These are phyloP conservation scores for Solanum verrucosum DNA, from an alignment of 257 asterid genomes.

Conservation along the genomic window DNA sequence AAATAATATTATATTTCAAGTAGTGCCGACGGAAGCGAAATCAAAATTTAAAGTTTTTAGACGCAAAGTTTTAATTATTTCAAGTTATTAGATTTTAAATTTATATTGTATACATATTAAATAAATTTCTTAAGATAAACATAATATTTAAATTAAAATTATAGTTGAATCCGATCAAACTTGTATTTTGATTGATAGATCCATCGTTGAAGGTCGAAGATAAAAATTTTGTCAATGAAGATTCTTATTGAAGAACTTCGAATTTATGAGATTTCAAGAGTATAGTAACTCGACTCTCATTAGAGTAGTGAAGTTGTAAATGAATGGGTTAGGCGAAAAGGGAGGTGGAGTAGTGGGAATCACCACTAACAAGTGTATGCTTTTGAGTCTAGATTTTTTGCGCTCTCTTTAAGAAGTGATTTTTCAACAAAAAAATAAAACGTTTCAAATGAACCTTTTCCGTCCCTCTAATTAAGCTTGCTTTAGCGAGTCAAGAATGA, in stretches of 20 bases:
- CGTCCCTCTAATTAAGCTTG: not conserved
- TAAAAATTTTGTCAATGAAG: too few relatives aligned
- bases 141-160: not conserved
- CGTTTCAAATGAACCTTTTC: too few relatives aligned
- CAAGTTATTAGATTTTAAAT: not conserved
- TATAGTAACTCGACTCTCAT: too few relatives aligned
- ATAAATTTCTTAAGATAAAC: not conserved
- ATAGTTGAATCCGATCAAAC: not conserved
- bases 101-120: not conserved
- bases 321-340: too few relatives aligned
- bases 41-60: not conserved
- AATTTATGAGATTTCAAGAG: too few relatives aligned
- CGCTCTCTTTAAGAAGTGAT: too few relatives aligned
- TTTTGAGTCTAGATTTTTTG: too few relatives aligned
- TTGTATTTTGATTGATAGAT: not conserved
- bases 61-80: not conserved
- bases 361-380: too few relatives aligned
- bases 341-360: too few relatives aligned
- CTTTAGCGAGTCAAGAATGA: not conserved
- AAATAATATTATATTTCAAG: not conserved
- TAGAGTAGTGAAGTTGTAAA: too few relatives aligned
- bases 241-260: too few relatives aligned
- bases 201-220: not conserved
- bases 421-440: too few relatives aligned
- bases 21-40: accelerated